Percentiles rank a stretch among this genome's conserved stretches.
These are phyloP conservation scores for Akanthomyces uredinophilus DNA, from an alignment of 2,329 filamentous ascomycete species.

Conservation along the genomic window DNA sequence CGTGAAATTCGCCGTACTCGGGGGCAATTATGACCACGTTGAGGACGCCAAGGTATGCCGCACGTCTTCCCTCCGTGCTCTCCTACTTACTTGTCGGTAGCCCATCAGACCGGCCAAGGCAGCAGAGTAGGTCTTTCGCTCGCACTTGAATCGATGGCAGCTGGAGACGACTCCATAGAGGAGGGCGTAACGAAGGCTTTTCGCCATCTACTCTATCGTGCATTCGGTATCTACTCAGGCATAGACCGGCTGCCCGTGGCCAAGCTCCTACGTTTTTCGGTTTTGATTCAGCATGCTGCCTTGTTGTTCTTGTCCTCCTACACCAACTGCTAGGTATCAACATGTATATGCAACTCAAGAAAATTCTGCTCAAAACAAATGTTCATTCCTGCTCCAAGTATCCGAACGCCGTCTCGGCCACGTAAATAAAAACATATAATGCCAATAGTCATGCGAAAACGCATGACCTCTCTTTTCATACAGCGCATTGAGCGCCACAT, in stretches of 20 bases:
- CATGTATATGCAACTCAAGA: background rate
- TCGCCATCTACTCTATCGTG: too few species aligned
- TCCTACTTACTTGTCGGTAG: constrained; percentile 21
- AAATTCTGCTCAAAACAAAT: background rate
- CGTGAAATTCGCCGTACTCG: constrained; percentile 41
- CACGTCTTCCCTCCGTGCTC: background rate
- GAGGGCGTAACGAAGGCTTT: background rate
- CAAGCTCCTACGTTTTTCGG: background rate
- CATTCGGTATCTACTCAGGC: background rate
- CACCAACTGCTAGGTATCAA: constrained; percentile 8
- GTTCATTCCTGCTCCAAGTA: constrained; percentile 7
- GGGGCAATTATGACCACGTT: constrained; percentile 48
- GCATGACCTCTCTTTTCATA: background rate
- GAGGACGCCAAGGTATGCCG: constrained; percentile 31
- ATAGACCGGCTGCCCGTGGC: background rate
- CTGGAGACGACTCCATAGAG: constrained; percentile 21
- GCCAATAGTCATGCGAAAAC: background rate
- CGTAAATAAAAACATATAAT: constrained; percentile 5
- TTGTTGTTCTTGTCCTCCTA: background rate
- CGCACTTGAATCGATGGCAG: constrained; percentile 27
- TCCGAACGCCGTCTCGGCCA: constrained; percentile 17
- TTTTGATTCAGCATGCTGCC: background rate
- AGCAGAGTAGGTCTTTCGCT: constrained; percentile 38
- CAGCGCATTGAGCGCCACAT: background rate
- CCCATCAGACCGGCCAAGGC: constrained; percentile 37